Evolutionary conservation across 768 basidiomycete genomes (phyloP).

Genomic region (Russula virescens): DNA sequence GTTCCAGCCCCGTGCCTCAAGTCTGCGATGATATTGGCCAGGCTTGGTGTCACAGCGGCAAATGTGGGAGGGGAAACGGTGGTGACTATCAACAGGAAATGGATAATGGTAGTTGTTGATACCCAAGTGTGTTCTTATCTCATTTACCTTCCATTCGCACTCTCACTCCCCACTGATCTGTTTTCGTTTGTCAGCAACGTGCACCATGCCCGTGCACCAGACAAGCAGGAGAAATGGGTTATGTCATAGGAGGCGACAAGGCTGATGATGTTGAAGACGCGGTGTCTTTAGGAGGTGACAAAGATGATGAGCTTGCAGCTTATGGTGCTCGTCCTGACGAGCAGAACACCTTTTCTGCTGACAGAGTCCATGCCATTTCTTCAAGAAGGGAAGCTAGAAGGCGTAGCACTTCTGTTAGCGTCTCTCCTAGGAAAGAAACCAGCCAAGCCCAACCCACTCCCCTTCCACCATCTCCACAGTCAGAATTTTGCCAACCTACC

Average conservation of each 20-base stretch:
- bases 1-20: slow-evolving; percentile 72
- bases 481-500: slow-evolving; percentile 7
- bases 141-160: too few relatives aligned
- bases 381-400: slow-evolving; percentile 3
- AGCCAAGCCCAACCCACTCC: not conserved
- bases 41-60: too few relatives aligned
- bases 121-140: too few relatives aligned
- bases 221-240: slow-evolving; percentile 24
- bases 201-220: too few relatives aligned
- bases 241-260: slow-evolving; percentile 18
- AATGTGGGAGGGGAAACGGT: too few relatives aligned
- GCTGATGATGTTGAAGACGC: slow-evolving; percentile 50
- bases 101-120: too few relatives aligned
- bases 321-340: slow-evolving; percentile 31
- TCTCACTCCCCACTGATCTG: too few relatives aligned
- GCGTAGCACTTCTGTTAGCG: slow-evolving; percentile 8
- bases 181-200: too few relatives aligned
- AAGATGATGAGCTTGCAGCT: slow-evolving; percentile 55
- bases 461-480: slow-evolving; percentile 17
- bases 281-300: slow-evolving; percentile 63
- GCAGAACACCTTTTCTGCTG: not conserved
- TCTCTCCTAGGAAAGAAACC: slow-evolving; percentile 6
- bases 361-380: not conserved
- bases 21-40: slow-evolving; percentile 81
- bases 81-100: too few relatives aligned